Evolutionary conservation across 1,284 basidiomycete genomes (phyloP).

Genomic region (Fomitopsis betulina): DNA sequence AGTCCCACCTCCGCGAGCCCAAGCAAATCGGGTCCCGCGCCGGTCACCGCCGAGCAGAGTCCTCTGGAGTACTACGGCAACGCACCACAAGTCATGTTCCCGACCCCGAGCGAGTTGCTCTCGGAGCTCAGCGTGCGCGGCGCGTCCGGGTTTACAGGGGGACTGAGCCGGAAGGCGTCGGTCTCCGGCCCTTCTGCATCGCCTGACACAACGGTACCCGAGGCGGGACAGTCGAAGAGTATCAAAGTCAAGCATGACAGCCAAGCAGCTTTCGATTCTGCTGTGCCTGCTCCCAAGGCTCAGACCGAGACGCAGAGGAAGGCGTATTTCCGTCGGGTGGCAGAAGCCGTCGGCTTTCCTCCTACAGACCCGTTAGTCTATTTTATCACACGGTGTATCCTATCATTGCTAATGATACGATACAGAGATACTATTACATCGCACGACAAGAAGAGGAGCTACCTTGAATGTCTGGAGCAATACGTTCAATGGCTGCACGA

Average conservation of each 20-base stretch:
- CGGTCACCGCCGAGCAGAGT: slow-evolving; percentile 8
- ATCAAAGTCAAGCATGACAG: slow-evolving; percentile 4
- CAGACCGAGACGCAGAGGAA: slow-evolving; percentile 42
- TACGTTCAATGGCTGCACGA: slow-evolving; percentile 64
- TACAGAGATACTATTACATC: slow-evolving; percentile 62
- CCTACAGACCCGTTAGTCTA: slow-evolving; percentile 54
- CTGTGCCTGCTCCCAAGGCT: neutral
- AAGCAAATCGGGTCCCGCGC: neutral
- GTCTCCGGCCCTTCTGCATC: neutral
- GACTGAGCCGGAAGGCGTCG: slow-evolving; percentile 1
- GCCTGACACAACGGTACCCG: neutral
- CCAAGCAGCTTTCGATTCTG: neutral
- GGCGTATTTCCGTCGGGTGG: slow-evolving; percentile 47
- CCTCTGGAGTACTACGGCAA: slow-evolving; percentile 25
- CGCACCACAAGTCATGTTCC: slow-evolving; percentile 43
- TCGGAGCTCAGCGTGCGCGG: slow-evolving; percentile 33
- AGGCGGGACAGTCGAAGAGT: neutral
- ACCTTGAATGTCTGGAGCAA: slow-evolving; percentile 66
- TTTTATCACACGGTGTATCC: neutral
- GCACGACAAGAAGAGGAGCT: slow-evolving; percentile 71
- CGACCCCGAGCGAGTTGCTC: slow-evolving; percentile 63
- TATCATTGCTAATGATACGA: neutral
- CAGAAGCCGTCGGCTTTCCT: slow-evolving; percentile 50
- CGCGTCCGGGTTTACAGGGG: neutral
- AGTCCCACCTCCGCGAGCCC: neutral